Conservation (phyloP, 441 rosid species). For the Pelargonium fulgidum region DNA sequence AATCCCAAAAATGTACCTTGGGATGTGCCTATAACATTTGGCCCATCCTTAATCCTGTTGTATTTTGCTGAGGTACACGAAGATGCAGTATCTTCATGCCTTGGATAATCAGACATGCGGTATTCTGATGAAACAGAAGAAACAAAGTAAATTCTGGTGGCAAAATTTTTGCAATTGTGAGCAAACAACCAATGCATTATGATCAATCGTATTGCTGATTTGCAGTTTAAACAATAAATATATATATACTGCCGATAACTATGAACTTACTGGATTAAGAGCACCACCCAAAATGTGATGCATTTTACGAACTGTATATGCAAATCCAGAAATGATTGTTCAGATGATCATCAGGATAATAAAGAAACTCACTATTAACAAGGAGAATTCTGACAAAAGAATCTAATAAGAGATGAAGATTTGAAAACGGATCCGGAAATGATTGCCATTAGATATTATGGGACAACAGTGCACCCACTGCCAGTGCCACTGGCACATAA, state of each 20-base stretch:
- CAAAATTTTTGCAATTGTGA: too few species aligned
- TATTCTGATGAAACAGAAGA: constrained; percentile 43
- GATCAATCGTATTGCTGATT: too few species aligned
- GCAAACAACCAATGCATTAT: too few species aligned
- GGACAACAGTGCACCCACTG: not conserved
- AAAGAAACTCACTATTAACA: too few species aligned
- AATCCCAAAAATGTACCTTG: not conserved
- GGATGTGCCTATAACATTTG: constrained; percentile 81
- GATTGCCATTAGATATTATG: not conserved
- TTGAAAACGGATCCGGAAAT: not conserved
- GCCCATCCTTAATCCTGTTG: constrained; percentile 91
- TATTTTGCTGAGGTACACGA: constrained; percentile 95
- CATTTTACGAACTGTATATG: too few species aligned
- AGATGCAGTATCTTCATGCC: constrained; percentile 99
- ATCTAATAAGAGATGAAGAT: not conserved
- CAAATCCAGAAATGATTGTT: too few species aligned
- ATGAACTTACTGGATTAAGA: too few species aligned
- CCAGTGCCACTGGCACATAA: not conserved
- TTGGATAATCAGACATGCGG: constrained; percentile 82
- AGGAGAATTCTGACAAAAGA: not conserved
- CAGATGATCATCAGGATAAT: too few species aligned
- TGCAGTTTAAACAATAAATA: too few species aligned
- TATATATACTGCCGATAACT: too few species aligned
- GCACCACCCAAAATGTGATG: too few species aligned
- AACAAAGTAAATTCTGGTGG: too few species aligned